These are phyloP conservation scores for Xylaria hypoxylon DNA, from an alignment of 2,329 filamentous ascomycete species.

Conservation along the genomic window DNA sequence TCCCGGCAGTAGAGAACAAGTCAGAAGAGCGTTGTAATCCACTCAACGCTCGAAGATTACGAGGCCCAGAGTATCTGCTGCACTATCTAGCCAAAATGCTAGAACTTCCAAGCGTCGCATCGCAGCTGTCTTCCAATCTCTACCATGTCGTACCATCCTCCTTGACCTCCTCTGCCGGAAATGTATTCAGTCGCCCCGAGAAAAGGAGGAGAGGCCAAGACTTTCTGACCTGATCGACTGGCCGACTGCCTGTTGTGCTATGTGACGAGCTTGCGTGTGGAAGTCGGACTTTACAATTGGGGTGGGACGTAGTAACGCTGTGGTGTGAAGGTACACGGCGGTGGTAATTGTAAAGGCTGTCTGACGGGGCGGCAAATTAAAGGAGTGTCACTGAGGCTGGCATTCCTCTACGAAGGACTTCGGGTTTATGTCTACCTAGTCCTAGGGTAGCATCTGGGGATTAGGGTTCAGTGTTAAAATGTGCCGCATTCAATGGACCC, in stretches of 20 bases:
- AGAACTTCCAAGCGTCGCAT: constrained; percentile 45
- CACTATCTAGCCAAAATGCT: constrained; percentile 46
- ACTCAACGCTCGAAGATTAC: constrained; percentile 34
- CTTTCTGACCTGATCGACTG: constrained; percentile 26
- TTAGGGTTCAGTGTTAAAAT: constrained; percentile 27
- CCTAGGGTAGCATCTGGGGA: constrained; percentile 31
- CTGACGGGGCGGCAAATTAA: constrained; percentile 32
- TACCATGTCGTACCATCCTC: constrained; percentile 27
- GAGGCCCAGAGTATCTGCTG: constrained; percentile 33
- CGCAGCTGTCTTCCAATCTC: constrained; percentile 45
- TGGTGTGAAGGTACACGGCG: constrained; percentile 11
- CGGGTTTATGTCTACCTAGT: constrained; percentile 20
- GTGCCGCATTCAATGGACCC: constrained; percentile 23
- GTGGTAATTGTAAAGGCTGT: constrained; percentile 21
- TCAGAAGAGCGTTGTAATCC: constrained; percentile 21
- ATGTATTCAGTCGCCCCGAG: constrained; percentile 25
- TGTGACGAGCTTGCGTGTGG: constrained; percentile 28
- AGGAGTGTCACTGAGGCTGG: constrained; percentile 21
- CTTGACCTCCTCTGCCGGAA: constrained; percentile 22
- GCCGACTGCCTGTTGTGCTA: constrained; percentile 28
- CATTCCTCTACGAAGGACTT: constrained; percentile 15
- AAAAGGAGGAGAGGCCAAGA: constrained; percentile 27
- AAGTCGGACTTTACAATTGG: constrained; percentile 18
- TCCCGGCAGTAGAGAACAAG: constrained; percentile 35
- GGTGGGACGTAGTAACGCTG: constrained; percentile 7